These are phyloP conservation scores for Tripterygium wilfordii DNA, from an alignment of 177 flowering plant species.

Conservation along the genomic window DNA sequence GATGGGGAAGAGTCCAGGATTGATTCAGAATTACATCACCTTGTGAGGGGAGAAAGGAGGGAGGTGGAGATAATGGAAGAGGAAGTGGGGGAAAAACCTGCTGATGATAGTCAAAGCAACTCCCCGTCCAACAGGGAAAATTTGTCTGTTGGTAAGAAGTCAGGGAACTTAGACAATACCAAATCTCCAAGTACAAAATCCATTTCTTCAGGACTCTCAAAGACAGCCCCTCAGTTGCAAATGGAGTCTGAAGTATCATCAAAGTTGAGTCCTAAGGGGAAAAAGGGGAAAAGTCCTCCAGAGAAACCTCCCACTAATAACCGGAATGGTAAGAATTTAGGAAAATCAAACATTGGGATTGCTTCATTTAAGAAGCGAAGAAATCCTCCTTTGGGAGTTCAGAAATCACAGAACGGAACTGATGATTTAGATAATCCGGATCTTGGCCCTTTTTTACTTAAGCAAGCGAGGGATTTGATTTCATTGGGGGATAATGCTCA, in stretches of 20 bases:
- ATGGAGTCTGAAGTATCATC: conserved; percentile 39
- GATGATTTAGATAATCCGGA: conserved; percentile 54
- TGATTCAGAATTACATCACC: conserved; percentile 82
- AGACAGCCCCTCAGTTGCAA: conserved; percentile 27
- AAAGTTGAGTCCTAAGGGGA: conserved; percentile 43
- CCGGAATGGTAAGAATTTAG: conserved; percentile 26
- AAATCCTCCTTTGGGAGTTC: conserved; percentile 24
- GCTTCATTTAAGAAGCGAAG: conserved; percentile 34
- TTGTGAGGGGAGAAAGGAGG: conserved; percentile 79
- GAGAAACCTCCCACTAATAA: conserved; percentile 43
- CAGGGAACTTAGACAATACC: conserved; percentile 23
- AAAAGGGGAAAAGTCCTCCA: conserved; percentile 35
- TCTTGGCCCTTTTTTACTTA: conserved; percentile 79
- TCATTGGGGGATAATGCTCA: conserved; percentile 77
- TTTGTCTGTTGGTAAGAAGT: conserved; percentile 27
- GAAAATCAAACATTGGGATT: conserved; percentile 27
- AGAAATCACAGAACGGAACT: conserved; percentile 33
- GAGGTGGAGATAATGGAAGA: conserved; percentile 75
- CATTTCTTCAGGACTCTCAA: conserved; percentile 31
- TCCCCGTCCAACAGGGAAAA: conserved; percentile 41
- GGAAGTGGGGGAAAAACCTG: conserved; percentile 37
- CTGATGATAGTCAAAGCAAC: conserved; percentile 24
- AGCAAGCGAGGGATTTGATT: conserved; percentile 77
- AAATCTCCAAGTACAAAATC: conserved; percentile 32
- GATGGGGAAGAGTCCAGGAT: conserved; percentile 83